phyloP scores from a whole-genome alignment of 768 basidiomycete species.

The Clavulina sp. region DNA sequence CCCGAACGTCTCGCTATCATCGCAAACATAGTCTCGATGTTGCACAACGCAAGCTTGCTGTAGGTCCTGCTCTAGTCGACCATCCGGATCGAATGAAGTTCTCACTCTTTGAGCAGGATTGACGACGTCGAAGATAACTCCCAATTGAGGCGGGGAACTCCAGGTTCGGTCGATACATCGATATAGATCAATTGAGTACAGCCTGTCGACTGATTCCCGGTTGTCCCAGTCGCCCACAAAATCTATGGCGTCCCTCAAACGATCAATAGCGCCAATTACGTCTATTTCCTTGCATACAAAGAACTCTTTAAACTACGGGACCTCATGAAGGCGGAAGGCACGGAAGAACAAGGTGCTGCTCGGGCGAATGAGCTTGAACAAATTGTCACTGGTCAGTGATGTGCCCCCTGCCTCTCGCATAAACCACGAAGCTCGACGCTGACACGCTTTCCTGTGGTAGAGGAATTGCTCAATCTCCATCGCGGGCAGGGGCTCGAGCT shows the following conservation, averaged over 20 bases:
- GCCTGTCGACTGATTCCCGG: background rate
- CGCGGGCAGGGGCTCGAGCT: conserved; percentile 91
- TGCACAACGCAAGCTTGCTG: conserved; percentile 89
- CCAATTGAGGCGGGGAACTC: conserved; percentile 67
- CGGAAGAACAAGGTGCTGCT: conserved; percentile 15
- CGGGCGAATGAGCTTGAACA: conserved; percentile 33
- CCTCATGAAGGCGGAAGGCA: conserved; percentile 8
- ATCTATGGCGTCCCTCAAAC: conserved; percentile 95
- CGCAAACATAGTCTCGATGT: conserved; percentile 71
- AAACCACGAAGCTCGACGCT: background rate
- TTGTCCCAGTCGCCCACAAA: conserved; percentile 60
- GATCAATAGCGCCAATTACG: conserved; percentile 93
- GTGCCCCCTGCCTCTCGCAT: conserved; percentile 14
- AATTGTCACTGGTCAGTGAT: conserved; percentile 49
- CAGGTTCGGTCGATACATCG: conserved; percentile 38
- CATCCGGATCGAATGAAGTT: background rate
- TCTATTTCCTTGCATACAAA: conserved; percentile 85
- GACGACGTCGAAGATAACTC: conserved; percentile 93
- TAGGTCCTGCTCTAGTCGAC: conserved; percentile 20
- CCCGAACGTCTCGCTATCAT: conserved; percentile 52
- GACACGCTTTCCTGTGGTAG: conserved; percentile 15
- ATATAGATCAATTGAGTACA: too few relatives aligned
- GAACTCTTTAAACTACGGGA: conserved; percentile 50
- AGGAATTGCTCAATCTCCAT: conserved; percentile 71
- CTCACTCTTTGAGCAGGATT: conserved; percentile 32